These are phyloP conservation scores for Exophiala aquamarina DNA, from an alignment of 2,329 filamentous ascomycete species.

Conservation along the genomic window DNA sequence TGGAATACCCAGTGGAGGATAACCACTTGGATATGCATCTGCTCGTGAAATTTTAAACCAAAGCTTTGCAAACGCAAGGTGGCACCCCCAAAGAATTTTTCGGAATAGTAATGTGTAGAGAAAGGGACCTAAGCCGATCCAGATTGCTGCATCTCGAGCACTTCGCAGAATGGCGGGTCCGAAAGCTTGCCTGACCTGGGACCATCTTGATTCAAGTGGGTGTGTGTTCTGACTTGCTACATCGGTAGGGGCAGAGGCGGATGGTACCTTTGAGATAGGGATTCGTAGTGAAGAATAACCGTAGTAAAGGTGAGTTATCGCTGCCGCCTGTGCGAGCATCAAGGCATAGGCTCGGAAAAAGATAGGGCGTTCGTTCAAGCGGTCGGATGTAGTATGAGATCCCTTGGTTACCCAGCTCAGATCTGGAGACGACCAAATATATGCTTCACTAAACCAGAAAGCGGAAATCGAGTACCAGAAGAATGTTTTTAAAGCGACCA, in stretches of 20 bases:
- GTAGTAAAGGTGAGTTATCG: slow-evolving; percentile 65
- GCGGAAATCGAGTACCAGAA: slow-evolving; percentile 77
- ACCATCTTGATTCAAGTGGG: slow-evolving; percentile 36
- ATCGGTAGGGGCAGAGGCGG: slow-evolving; percentile 20
- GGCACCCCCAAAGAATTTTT: slow-evolving; percentile 64
- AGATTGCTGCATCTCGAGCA: slow-evolving; percentile 37
- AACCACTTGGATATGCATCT: slow-evolving; percentile 57
- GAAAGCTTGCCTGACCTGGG: slow-evolving; percentile 39
- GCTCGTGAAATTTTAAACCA: slow-evolving; percentile 76
- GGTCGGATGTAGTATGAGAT: slow-evolving; percentile 54
- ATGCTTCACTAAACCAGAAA: slow-evolving; percentile 76
- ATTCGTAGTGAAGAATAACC: slow-evolving; percentile 71
- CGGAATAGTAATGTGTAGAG: slow-evolving; percentile 66
- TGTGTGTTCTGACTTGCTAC: slow-evolving; percentile 38
- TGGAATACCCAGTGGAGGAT: slow-evolving; percentile 50
- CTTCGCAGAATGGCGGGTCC: slow-evolving; percentile 35
- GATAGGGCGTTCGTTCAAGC: slow-evolving; percentile 82
- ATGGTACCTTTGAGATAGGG: slow-evolving; percentile 41
- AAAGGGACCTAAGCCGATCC: slow-evolving; percentile 50
- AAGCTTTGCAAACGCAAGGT: slow-evolving; percentile 68
- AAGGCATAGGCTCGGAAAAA: slow-evolving; percentile 73
- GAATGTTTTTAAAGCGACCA: slow-evolving; percentile 67
- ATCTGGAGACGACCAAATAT: slow-evolving; percentile 70
- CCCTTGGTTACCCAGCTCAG: slow-evolving; percentile 72
- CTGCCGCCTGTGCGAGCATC: slow-evolving; percentile 68